Conservation (phyloP, 495 filamentous ascomycete genomes). For the Aspergillus bridgeri region DNA sequence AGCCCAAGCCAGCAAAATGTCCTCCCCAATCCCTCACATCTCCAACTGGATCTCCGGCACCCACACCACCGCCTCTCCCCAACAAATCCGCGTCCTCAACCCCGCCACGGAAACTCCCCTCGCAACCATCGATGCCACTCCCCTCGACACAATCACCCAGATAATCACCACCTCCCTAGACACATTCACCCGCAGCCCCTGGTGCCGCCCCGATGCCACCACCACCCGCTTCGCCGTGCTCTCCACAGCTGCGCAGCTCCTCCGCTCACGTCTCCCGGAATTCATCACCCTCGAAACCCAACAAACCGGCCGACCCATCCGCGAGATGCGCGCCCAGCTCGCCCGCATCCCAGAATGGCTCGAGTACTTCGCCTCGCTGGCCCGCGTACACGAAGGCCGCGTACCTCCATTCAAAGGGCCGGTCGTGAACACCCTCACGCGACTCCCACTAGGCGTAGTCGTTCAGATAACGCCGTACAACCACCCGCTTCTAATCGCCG, state of each 20-base stretch:
- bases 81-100: constrained; percentile 22
- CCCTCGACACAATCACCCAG: constrained; percentile 40
- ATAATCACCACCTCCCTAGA: constrained; percentile 45
- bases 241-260: constrained; percentile 50
- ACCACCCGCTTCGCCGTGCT: constrained; percentile 52
- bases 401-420: constrained; percentile 59
- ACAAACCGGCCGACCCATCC: constrained; percentile 60
- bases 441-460: constrained; percentile 59
- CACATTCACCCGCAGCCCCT: constrained; percentile 52
- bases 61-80: constrained; percentile 12
- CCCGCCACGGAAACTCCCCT: constrained; percentile 18
- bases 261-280: constrained; percentile 44
- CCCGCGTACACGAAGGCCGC: constrained; percentile 57
- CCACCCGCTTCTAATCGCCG: constrained; percentile 60
- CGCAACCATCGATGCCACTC: constrained; percentile 50
- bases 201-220: constrained; percentile 53
- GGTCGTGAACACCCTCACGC: constrained; percentile 58
- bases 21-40: constrained; percentile 15
- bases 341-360: constrained; percentile 61
- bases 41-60: constrained; percentile 31
- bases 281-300: constrained; percentile 55
- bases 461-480: constrained; percentile 66
- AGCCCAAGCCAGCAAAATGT: constrained; percentile 5
- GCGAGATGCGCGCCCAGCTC: constrained; percentile 64
- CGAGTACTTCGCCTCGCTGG: constrained; percentile 58